Base-by-base conservation (phyloP, 1,139 yeast genomes). In the Magnusiomyces sp. region DNA sequence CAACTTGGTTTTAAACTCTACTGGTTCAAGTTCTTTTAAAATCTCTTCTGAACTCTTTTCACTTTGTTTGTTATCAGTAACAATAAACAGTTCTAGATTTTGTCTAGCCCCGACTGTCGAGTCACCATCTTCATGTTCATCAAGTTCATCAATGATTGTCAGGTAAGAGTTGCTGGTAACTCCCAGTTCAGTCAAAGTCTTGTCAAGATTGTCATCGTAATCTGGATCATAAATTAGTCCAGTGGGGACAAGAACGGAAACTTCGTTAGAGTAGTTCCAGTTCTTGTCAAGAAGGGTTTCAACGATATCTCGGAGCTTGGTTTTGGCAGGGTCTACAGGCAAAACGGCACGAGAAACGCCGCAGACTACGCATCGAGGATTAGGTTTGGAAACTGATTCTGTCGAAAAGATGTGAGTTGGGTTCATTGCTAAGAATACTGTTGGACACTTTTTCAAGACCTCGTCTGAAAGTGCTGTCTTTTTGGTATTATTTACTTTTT, bases 181-280 rank as follows among this genome's bases (percentile, higher is more conserved):
- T 5, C 83, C 84, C 20, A 92, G 66, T 1, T 77, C 78, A 0
- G 58, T 53, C 20, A 92, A 67, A 0, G 73, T 65, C 42, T 70
- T 72, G 0, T 70, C 71, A 9, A 74, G 59, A 60, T 90, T 83
- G 61, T 90, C 97, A 49, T 88, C 96, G 65, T 87, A 88, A 61
- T 94, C 99, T 47, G 74, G 74, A 66, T 94, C 98, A 60, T 87
- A 88, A 10, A 94, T 67, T 54, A 92, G 72, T 55, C 75, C 77
- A 36, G 81, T 79, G 20, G 81, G 72, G 39, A 85, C 76, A 23
- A 85, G 66, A 0, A 92, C 71, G 5, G 85, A 73, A 1, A 88
- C 70, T 51, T 83, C 95, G 20, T 81, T 86, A 4, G 76, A 73
- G 62, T 80, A 88, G 0, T 71, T 72, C 59, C 83, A 81, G 47